Conservation (phyloP, 1,139 yeast species). For the Nadsonia starkeyi-henricii region DNA sequence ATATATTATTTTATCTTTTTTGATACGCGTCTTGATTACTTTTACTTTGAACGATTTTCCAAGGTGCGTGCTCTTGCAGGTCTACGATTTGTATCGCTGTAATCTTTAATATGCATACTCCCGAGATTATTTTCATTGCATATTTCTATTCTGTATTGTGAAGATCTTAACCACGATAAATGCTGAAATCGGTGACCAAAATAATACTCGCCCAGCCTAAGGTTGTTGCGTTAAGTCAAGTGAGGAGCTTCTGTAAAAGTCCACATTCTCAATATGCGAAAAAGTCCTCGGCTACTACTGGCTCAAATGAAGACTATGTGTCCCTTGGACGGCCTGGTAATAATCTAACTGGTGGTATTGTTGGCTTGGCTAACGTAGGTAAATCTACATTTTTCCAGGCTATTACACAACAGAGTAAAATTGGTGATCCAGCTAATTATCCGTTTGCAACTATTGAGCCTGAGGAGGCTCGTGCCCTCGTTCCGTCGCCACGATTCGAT, state of each 20-base stretch:
- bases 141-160: too few species aligned
- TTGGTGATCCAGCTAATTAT: slow-evolving; percentile 93
- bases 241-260: not conserved
- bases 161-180: too few species aligned
- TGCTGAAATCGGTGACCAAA: too few species aligned
- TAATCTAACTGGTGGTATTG: slow-evolving; percentile 44
- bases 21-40: too few species aligned
- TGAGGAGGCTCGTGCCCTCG: slow-evolving; percentile 89
- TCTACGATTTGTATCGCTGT: too few species aligned
- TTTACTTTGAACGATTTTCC: too few species aligned
- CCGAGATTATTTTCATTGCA: too few species aligned
- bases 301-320: slow-evolving; percentile 1
- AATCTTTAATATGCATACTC: too few species aligned
- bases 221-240: too few species aligned
- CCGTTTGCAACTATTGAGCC: slow-evolving; percentile 97
- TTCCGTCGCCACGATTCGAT: slow-evolving; percentile 79
- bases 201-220: too few species aligned
- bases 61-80: too few species aligned
- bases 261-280: not conserved
- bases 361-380: slow-evolving; percentile 91
- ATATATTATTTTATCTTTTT: too few species aligned
- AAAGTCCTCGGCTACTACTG: not conserved
- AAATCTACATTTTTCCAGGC: slow-evolving; percentile 58
- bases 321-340: slow-evolving; percentile 4
- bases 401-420: slow-evolving; percentile 75